Conservation (phyloP, 2,329 filamentous ascomycete genomes). For the Penicillium sp. region DNA sequence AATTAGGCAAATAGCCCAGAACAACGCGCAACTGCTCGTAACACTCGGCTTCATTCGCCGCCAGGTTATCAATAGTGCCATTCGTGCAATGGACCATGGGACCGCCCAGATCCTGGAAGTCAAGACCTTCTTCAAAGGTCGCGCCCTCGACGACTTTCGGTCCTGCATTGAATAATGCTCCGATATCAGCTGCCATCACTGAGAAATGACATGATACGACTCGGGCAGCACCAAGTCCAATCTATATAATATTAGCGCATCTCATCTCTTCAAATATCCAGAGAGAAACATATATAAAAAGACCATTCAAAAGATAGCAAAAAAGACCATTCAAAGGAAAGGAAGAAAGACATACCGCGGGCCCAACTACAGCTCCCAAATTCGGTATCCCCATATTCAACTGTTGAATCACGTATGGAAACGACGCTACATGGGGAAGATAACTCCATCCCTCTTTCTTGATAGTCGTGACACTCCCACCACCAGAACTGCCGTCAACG, state of each 20-base stretch:
- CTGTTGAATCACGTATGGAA: conserved; percentile 57
- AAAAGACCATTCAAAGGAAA: too few relatives aligned
- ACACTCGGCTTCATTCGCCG: conserved; percentile 61
- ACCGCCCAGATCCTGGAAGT: conserved; percentile 61
- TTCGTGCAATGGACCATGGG: conserved; percentile 65
- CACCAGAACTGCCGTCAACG: conserved; percentile 65
- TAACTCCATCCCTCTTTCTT: conserved; percentile 59
- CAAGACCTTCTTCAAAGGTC: conserved; percentile 65
- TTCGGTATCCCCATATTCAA: conserved; percentile 67
- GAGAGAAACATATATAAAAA: too few relatives aligned
- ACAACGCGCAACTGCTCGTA: conserved; percentile 63
- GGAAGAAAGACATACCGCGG: conserved; percentile 45
- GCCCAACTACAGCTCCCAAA: conserved; percentile 63
- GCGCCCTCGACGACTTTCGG: conserved; percentile 64
- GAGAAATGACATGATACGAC: conserved; percentile 66
- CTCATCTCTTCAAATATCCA: not conserved
- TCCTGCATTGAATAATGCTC: conserved; percentile 64
- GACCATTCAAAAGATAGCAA: too few relatives aligned
- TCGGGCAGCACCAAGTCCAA: conserved; percentile 63
- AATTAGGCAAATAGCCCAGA: conserved; percentile 60
- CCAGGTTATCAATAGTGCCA: conserved; percentile 67
- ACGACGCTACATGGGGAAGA: conserved; percentile 59
- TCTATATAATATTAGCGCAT: conserved; percentile 32
- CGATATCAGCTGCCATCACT: conserved; percentile 66
- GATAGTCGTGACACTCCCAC: conserved; percentile 64